phyloP scores from a whole-genome alignment of 805 yeast genomes.

The Metschnikowia lunata region DNA sequence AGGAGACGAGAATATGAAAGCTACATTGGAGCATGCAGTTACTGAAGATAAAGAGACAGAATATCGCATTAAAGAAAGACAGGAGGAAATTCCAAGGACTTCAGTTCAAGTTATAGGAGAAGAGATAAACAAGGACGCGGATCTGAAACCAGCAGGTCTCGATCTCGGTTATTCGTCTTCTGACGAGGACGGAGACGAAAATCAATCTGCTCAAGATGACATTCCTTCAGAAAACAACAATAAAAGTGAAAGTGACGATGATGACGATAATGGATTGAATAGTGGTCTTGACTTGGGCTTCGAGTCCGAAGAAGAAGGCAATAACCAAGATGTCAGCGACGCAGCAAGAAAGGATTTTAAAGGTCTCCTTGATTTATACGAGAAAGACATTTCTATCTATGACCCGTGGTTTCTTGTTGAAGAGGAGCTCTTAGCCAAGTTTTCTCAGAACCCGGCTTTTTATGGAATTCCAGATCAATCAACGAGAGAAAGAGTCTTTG shows the following conservation, averaged over 20 bases:
- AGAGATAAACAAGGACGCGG: not conserved
- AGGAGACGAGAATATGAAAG: not conserved
- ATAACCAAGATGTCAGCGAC: slow-evolving; percentile 2
- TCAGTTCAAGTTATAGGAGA: not conserved
- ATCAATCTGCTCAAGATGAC: not conserved
- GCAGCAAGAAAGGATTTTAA: slow-evolving; percentile 18
- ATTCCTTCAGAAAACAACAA: not conserved
- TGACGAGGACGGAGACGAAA: slow-evolving; percentile 3
- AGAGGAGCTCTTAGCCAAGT: slow-evolving; percentile 29
- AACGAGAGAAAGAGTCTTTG: slow-evolving; percentile 14
- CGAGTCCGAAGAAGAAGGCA: slow-evolving; percentile 12
- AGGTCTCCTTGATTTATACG: slow-evolving; percentile 22
- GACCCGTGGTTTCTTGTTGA: slow-evolving; percentile 38
- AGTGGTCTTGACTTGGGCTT: slow-evolving; percentile 16
- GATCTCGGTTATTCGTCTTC: slow-evolving; percentile 19
- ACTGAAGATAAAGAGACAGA: not conserved
- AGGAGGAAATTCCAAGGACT: too few species aligned
- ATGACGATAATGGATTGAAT: slow-evolving; percentile 1
- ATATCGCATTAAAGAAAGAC: not conserved
- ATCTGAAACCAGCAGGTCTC: slow-evolving; percentile 8
- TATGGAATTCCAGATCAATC: slow-evolving; percentile 19
- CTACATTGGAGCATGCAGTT: not conserved
- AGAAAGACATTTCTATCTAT: slow-evolving; percentile 25
- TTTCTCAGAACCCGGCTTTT: slow-evolving; percentile 26
- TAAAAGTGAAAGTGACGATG: not conserved